These are phyloP conservation scores for Nidula niveotomentosa DNA, from an alignment of 1,284 basidiomycete genomes.

Conservation along the genomic window DNA sequence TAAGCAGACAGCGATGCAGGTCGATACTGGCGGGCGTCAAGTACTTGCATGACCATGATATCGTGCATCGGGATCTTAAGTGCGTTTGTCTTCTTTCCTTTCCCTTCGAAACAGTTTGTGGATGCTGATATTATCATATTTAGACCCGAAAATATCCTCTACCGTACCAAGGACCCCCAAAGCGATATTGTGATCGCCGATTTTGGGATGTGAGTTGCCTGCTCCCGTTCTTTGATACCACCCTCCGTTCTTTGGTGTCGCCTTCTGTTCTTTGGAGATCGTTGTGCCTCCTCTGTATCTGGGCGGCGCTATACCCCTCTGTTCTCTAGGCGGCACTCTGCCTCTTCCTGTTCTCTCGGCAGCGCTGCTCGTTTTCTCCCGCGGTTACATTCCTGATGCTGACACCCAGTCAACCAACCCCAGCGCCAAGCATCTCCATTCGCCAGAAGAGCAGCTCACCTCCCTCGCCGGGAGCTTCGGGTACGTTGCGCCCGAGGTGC, in stretches of 20 bases:
- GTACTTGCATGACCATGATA: conserved; percentile 84
- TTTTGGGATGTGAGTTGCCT: conserved; percentile 83
- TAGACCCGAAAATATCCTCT: conserved; percentile 94
- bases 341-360: no score
- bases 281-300: no score
- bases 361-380: no score
- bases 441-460: conserved; percentile 76
- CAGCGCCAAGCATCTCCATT: conserved; percentile 85
- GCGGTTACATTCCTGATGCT: no score
- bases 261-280: no score
- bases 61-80: conserved; percentile 94
- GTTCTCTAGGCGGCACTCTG: background rate
- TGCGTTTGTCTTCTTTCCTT: conserved; percentile 27
- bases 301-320: no score
- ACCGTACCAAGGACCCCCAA: conserved; percentile 70
- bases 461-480: conserved; percentile 90
- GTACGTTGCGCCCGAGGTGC: conserved; percentile 93
- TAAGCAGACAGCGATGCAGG: conserved; percentile 28
- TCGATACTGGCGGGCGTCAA: conserved; percentile 78
- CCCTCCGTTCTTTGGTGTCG: no score
- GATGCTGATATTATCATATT: conserved; percentile 1
- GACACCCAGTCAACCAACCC: background rate
- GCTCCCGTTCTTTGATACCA: background rate
- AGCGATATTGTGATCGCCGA: conserved; percentile 92
- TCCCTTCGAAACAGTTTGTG: background rate